These are phyloP conservation scores for Penstemon eatonii DNA, from an alignment of 257 asterid genomes.

Conservation along the genomic window DNA sequence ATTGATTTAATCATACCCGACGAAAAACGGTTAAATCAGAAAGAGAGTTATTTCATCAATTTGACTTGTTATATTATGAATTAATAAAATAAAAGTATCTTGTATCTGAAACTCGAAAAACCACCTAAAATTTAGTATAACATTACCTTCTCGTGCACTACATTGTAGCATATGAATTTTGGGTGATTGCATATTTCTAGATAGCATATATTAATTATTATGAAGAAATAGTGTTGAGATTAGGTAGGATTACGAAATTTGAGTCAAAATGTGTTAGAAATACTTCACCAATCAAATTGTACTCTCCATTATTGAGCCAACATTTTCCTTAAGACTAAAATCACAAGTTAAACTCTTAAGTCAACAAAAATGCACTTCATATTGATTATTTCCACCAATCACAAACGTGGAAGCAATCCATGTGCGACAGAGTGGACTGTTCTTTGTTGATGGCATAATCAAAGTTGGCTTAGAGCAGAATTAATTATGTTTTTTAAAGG, in stretches of 20 bases:
- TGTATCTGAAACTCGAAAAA: no score
- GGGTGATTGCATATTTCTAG: no score
- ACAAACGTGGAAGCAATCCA: not conserved
- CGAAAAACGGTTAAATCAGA: no score
- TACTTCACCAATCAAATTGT: not conserved
- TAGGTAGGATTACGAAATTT: not conserved
- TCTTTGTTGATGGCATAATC: not conserved
- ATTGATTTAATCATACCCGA: no score
- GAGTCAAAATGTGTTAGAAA: not conserved
- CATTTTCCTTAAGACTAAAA: not conserved
- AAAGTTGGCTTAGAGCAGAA: not conserved
- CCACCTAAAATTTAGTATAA: no score
- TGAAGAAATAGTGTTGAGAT: not conserved
- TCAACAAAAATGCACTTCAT: slow-evolving; percentile 25
- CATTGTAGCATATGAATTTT: no score
- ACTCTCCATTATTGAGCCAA: not conserved
- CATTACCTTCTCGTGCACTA: no score
- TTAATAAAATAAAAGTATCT: no score
- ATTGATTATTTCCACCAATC: not conserved
- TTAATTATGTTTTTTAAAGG: no score
- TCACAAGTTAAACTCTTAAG: not conserved
- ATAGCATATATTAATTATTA: no score
- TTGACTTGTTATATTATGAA: no score
- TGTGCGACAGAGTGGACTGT: not conserved
- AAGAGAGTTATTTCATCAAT: no score